Base-by-base conservation (phyloP, 345 rosid species). In the Salix viminalis region DNA sequence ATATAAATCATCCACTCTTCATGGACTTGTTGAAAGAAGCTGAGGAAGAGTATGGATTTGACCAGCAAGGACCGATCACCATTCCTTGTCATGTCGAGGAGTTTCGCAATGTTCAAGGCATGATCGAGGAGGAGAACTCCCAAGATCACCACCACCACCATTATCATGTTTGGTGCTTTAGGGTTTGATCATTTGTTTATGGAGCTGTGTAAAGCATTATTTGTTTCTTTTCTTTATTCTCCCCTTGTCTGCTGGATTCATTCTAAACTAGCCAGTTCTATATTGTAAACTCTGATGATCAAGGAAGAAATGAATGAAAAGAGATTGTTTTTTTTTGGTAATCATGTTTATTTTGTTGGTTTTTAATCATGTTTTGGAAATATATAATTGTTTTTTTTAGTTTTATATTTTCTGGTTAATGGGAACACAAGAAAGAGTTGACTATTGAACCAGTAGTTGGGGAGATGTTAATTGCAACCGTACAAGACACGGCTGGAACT, bases 71-170 rank as follows among this genome's bases (percentile, higher is more conserved):
- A 1, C 97, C 93, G 16, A 88, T 94, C 82, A 86, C 91, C 3
- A 88, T 94, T 52, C 98, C 98, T 54, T 94, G 97, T 83, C 87
- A 88, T 42, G 93, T 92, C 1, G 89, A 92, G 78, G 89, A 91
- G 80, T 94, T 94, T 65, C 89, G 88, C 21, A 81, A 78, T 75
- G 89, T 92, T 79, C 97, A 86, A 54, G 90, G 87, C 71, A 77
- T 92, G 74, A 92, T 94, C 77, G 89, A 89, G 70, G 42, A 83
- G 79, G 98, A 92, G 56, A 78, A 50, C 12, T 46, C 77, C 30
- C 67, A 23, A 3, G 83, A 81, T 39, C 89, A 24, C 34, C 32
- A 30, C 39, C 85, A 73, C 32, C 86, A 84, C 71, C 84, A 85
- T 36, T 87, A 66, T 34, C 81, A 88, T 72, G 46, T 80, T 34